phyloP scores from a whole-genome alignment of 2,329 filamentous ascomycete species.

The Curvularia sp. region DNA sequence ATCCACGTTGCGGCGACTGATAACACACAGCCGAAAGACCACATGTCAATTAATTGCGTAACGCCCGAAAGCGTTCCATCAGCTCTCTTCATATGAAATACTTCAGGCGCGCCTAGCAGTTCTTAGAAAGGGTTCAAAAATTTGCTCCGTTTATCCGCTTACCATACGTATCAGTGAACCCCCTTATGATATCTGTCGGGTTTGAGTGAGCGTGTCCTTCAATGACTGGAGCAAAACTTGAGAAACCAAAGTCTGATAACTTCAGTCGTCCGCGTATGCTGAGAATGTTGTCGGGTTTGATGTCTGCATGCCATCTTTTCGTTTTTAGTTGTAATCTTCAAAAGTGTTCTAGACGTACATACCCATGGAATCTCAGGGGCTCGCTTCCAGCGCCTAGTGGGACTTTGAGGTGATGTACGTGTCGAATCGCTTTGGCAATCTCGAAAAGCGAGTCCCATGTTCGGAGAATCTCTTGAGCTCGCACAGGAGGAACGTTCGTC shows the following conservation, averaged over 20 bases:
- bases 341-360: not conserved
- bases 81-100: slow-evolving; percentile 19
- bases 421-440: slow-evolving; percentile 39
- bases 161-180: slow-evolving; percentile 51
- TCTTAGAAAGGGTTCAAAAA: not conserved
- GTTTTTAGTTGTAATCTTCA: slow-evolving; percentile 14
- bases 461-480: slow-evolving; percentile 32
- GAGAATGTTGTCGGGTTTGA: slow-evolving; percentile 56
- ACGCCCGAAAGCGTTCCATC: slow-evolving; percentile 12
- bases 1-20: slow-evolving; percentile 52
- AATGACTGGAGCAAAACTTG: slow-evolving; percentile 28
- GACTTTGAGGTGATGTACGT: slow-evolving; percentile 32
- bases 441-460: slow-evolving; percentile 46
- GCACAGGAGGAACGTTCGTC: slow-evolving; percentile 34
- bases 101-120: slow-evolving; percentile 18
- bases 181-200: slow-evolving; percentile 19
- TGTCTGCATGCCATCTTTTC: slow-evolving; percentile 52
- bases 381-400: not conserved
- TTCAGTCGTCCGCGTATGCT: slow-evolving; percentile 45
- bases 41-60: slow-evolving; percentile 48
- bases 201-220: slow-evolving; percentile 9
- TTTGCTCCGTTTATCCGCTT: not conserved
- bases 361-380: slow-evolving; percentile 7
- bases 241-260: slow-evolving; percentile 51
- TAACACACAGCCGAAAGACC: slow-evolving; percentile 51